Evolutionary conservation across 2,329 filamentous ascomycete species (phyloP).

Genomic region (Hypoxylon sp.): DNA sequence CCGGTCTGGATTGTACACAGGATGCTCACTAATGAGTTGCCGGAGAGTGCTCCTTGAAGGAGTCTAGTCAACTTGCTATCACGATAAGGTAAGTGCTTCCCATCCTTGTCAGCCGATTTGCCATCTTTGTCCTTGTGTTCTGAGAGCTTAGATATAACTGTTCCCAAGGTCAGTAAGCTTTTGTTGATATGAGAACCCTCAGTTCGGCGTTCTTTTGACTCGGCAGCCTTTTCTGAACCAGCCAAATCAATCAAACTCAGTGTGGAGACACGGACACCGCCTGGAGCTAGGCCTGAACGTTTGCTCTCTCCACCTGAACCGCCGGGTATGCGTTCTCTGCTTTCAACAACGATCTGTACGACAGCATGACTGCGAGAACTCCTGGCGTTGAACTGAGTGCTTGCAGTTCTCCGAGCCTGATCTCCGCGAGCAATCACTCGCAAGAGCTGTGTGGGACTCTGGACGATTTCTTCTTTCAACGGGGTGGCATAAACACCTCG

Average conservation of each 20-base stretch:
- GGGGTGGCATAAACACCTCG: constrained; percentile 96
- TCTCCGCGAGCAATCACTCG: constrained; percentile 96
- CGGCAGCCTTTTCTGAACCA: constrained; percentile 95
- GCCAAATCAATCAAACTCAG: constrained; percentile 96
- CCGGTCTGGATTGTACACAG: constrained; percentile 96
- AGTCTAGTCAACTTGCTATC: constrained; percentile 97
- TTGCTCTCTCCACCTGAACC: constrained; percentile 70
- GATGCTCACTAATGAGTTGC: constrained; percentile 95
- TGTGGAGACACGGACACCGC: constrained; percentile 94
- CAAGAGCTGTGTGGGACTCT: constrained; percentile 94
- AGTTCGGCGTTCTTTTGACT: constrained; percentile 91
- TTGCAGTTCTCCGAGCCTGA: constrained; percentile 88
- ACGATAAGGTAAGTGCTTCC: constrained; percentile 93
- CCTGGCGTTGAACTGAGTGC: constrained; percentile 95
- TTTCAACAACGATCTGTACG: constrained; percentile 98
- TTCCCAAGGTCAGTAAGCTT: constrained; percentile 93
- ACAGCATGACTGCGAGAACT: constrained; percentile 98
- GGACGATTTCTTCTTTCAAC: constrained; percentile 97
- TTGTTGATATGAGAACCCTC: constrained; percentile 99
- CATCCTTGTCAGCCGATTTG: constrained; percentile 82
- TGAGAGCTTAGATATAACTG: constrained; percentile 93
- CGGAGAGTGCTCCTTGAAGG: constrained; percentile 91
- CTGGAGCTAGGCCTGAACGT: constrained; percentile 79
- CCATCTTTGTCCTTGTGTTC: constrained; percentile 87
- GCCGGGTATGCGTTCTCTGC: constrained; percentile 84